Conservation (phyloP, 164 flowering plant species). For the Piper betle region DNA sequence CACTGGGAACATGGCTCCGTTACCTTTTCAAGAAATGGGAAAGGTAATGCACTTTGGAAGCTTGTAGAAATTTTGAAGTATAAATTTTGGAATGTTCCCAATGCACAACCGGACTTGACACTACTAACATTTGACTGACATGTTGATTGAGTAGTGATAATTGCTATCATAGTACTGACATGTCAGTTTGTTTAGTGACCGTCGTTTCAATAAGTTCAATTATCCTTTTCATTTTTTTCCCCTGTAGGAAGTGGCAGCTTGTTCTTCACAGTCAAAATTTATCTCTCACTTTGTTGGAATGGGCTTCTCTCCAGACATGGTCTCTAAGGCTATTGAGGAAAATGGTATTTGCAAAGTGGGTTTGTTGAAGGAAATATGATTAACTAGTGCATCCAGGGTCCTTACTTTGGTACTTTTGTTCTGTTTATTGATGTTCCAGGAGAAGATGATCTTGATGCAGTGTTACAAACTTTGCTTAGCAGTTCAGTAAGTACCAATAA, state of each 20-base stretch:
- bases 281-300: constrained; percentile 47
- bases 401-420: background rate
- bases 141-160: no score
- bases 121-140: no score
- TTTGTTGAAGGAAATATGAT: background rate
- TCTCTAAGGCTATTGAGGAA: constrained; percentile 49
- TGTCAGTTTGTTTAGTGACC: no score
- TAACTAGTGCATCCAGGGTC: background rate
- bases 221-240: background rate
- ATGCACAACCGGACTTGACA: no score
- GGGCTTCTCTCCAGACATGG: constrained; percentile 55
- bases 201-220: no score
- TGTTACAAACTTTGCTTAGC: constrained; percentile 18
- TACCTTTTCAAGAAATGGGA: background rate
- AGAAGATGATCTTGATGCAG: constrained; percentile 11
- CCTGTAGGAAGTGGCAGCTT: constrained; percentile 43
- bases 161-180: no score
- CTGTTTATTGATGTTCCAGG: constrained; percentile 10
- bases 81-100: no score
- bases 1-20: background rate
- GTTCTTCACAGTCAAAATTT: constrained; percentile 33
- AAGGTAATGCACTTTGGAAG: background rate
- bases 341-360: constrained; percentile 33
- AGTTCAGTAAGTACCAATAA: constrained; percentile 14
- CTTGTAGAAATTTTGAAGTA: background rate